phyloP scores from a whole-genome alignment of 495 filamentous ascomycete species.

The Neurospora sp. region DNA sequence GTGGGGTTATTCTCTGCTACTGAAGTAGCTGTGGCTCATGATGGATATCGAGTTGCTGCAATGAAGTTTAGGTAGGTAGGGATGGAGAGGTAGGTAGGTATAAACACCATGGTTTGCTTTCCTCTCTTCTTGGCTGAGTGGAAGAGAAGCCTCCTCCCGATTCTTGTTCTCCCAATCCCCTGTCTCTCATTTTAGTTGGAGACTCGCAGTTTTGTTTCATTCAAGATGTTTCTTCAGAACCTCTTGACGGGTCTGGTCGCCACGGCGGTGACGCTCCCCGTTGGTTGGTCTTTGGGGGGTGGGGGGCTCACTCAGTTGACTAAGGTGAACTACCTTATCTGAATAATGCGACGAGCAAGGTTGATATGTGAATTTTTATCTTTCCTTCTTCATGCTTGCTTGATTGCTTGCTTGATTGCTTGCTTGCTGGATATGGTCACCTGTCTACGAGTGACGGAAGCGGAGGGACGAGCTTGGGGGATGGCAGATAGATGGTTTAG shows the following conservation, averaged over 20 bases:
- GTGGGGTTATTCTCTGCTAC: background rate
- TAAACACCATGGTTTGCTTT: background rate
- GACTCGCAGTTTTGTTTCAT: no score
- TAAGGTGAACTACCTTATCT: slow-evolving; percentile 26
- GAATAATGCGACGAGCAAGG: slow-evolving; percentile 32
- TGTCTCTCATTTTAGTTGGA: no score
- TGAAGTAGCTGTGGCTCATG: background rate
- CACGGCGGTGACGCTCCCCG: background rate
- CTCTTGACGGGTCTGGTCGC: no score
- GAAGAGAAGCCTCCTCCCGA: no score
- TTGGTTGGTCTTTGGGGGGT: background rate
- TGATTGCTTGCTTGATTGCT: no score
- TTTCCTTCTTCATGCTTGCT: background rate
- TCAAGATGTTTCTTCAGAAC: no score
- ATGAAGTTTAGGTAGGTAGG: background rate
- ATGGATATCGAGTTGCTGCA: background rate
- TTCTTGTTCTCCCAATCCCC: no score
- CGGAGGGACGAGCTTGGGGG: no score
- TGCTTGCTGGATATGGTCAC: no score
- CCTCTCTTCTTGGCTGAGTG: background rate
- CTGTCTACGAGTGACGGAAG: no score
- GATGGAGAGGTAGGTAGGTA: background rate
- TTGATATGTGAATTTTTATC: slow-evolving; percentile 20
- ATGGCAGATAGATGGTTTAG: no score
- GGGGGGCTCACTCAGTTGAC: slow-evolving; percentile 19